Evolutionary conservation across 2,329 filamentous ascomycete genomes (phyloP).

Genomic region (Shiraia bambusicola): DNA sequence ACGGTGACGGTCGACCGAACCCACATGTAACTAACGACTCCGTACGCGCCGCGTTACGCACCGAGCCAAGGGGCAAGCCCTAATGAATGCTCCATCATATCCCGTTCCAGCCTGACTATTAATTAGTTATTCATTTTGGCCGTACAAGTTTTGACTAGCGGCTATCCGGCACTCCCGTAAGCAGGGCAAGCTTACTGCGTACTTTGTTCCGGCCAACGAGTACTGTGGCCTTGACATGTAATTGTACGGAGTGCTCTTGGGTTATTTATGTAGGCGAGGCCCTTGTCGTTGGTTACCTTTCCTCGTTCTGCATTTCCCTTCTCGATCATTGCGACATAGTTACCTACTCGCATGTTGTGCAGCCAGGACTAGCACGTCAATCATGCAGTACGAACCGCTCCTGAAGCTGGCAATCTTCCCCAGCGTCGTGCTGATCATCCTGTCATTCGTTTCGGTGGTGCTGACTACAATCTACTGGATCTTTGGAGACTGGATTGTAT

Average conservation of each 20-base stretch:
- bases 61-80: too few species aligned
- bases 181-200: constrained; percentile 14
- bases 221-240: constrained; percentile 4
- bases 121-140: too few species aligned
- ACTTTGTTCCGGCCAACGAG: constrained; percentile 6
- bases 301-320: constrained; percentile 5
- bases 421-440: constrained; percentile 25
- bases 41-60: too few species aligned
- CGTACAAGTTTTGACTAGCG: too few species aligned
- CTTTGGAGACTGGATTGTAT: constrained; percentile 30
- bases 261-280: constrained; percentile 14
- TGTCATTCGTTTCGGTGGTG: constrained; percentile 31
- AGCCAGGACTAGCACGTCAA: constrained; percentile 4
- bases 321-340: constrained; percentile 6
- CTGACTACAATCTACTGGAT: constrained; percentile 37
- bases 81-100: too few species aligned
- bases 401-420: constrained; percentile 27
- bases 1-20: too few species aligned
- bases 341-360: constrained; percentile 4
- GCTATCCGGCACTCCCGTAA: constrained; percentile 7
- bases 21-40: too few species aligned
- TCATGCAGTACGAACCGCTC: constrained; percentile 23
- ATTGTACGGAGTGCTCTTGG: too few species aligned
- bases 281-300: constrained; percentile 10
- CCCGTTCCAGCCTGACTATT: too few species aligned